Percentiles rank a stretch among this genome's conserved stretches.
Conservation (phyloP, 129 eudicot species). For the Oenanthe sinensis region DNA sequence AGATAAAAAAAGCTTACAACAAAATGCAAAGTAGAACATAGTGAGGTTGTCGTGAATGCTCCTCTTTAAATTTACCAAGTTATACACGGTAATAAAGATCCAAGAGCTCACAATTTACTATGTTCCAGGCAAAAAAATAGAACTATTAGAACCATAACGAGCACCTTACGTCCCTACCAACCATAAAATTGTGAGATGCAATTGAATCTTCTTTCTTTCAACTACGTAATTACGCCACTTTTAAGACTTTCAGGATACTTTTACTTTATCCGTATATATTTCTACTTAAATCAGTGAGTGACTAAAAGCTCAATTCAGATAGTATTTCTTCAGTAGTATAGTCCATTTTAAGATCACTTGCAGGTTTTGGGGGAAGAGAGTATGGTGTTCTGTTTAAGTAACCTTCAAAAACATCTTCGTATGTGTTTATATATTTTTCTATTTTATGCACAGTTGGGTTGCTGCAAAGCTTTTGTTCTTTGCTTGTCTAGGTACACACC, state of each 20-base stretch:
- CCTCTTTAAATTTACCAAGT: not conserved
- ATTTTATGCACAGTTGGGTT: not conserved
- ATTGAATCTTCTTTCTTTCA: not conserved
- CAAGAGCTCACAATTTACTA: not conserved
- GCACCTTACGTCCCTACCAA: not conserved
- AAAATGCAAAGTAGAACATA: not conserved
- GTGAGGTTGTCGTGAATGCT: not conserved
- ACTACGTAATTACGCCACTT: not conserved
- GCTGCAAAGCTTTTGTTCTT: not conserved
- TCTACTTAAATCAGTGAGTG: not conserved
- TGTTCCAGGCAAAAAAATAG: not conserved
- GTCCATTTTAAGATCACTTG: not conserved
- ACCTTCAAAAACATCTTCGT: not conserved
- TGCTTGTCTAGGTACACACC: conserved; percentile 34
- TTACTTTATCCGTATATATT: not conserved
- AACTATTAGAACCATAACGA: not conserved
- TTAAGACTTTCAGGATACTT: not conserved
- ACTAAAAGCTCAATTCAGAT: not conserved
- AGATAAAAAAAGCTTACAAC: not conserved
- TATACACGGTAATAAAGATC: not conserved
- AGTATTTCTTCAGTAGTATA: not conserved
- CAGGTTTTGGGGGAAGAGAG: not conserved
- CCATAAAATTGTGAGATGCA: not conserved
- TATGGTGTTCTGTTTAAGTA: not conserved
- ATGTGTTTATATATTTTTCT: not conserved